These are phyloP conservation scores for Solanum pimpinellifolium DNA, from an alignment of 257 asterid species.

Conservation along the genomic window DNA sequence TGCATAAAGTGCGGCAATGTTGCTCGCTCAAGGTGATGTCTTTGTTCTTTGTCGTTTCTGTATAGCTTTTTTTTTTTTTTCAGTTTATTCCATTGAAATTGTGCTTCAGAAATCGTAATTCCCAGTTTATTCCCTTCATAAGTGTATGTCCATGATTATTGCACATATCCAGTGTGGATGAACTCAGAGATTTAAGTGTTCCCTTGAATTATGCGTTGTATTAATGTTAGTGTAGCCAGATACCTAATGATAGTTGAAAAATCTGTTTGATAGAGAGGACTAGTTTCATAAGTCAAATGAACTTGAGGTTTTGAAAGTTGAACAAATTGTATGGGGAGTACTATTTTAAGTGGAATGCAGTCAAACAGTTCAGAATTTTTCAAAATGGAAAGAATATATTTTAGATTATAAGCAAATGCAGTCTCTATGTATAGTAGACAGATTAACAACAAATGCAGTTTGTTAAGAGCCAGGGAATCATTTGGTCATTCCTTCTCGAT, in stretches of 20 bases:
- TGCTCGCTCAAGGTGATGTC: constrained; percentile 81
- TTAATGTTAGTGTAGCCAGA: background rate
- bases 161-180: background rate
- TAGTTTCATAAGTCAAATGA: background rate
- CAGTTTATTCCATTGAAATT: background rate
- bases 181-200: background rate
- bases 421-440: background rate
- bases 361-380: background rate
- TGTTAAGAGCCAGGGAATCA: background rate
- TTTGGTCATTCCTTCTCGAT: background rate
- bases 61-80: background rate
- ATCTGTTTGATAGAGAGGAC: background rate
- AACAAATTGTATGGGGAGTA: background rate
- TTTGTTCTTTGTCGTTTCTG: background rate
- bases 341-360: background rate
- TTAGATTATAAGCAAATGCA: background rate
- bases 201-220: background rate
- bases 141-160: background rate
- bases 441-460: background rate
- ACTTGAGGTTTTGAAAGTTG: background rate
- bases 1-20: constrained; percentile 97
- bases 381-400: background rate
- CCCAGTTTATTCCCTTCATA: background rate
- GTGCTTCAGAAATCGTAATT: background rate
- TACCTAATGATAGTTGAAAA: background rate